Percentiles rank a stretch among this genome's conserved stretches.
phyloP scores from a whole-genome alignment of 2,329 filamentous ascomycete species.

The Claviceps sp. region DNA sequence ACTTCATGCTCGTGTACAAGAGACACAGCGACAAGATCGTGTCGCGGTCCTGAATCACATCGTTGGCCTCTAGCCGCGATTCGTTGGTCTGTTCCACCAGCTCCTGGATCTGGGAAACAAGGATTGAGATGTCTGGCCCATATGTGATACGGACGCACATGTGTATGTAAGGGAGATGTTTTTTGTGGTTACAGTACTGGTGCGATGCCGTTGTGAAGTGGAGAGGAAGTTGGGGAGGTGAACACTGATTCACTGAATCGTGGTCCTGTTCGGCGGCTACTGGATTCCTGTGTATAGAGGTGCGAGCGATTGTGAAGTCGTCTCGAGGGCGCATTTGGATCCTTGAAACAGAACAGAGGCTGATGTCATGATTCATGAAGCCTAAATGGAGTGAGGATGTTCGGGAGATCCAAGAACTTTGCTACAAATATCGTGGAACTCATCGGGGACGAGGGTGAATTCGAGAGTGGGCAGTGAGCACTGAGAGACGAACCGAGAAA shows the following conservation, averaged over 20 bases:
- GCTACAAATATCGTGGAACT: not conserved
- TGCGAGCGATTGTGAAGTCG: no score
- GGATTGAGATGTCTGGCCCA: not conserved
- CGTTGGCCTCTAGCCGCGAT: constrained; percentile 54
- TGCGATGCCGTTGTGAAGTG: not conserved
- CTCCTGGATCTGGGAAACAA: constrained; percentile 30
- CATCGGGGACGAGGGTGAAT: not conserved
- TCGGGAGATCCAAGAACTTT: not conserved
- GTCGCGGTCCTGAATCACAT: constrained; percentile 83
- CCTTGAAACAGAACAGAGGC: not conserved
- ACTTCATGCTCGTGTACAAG: constrained; percentile 95
- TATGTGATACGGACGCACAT: not conserved
- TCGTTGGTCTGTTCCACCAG: constrained; percentile 46
- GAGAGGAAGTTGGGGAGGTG: not conserved
- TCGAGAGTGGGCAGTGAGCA: no score
- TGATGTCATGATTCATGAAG: not conserved
- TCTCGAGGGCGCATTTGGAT: not conserved
- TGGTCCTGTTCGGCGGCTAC: not conserved
- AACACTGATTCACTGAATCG: not conserved
- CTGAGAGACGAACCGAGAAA: no score
- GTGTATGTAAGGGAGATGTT: not conserved
- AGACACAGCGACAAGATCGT: constrained; percentile 74
- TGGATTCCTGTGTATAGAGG: not conserved
- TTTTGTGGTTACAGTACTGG: not conserved
- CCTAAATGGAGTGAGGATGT: not conserved